phyloP scores from a whole-genome alignment of 176 grass and related monocot genomes.

The Musa acuminata region DNA sequence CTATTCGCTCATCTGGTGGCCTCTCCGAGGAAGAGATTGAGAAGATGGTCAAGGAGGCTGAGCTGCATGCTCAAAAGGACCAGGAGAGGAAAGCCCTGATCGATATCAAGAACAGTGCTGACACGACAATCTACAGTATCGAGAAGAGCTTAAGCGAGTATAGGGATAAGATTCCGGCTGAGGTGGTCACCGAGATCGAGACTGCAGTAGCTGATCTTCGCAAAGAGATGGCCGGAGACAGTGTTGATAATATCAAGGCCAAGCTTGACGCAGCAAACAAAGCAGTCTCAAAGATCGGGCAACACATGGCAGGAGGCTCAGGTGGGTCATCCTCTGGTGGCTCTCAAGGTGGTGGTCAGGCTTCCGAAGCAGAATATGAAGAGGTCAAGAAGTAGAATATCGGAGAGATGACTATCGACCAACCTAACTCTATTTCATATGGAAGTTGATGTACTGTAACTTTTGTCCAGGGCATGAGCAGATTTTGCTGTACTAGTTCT shows the following conservation, averaged over 20 bases:
- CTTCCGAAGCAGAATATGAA: conserved; percentile 60
- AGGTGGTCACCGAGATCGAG: conserved; percentile 56
- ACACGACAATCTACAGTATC: conserved; percentile 56
- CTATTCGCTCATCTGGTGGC: conserved; percentile 56
- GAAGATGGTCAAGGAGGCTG: conserved; percentile 67
- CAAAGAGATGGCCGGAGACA: conserved; percentile 44
- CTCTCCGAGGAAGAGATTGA: conserved; percentile 56
- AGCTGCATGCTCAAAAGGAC: conserved; percentile 61
- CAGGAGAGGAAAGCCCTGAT: conserved; percentile 59
- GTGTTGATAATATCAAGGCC: conserved; percentile 45
- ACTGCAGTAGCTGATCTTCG: conserved; percentile 43
- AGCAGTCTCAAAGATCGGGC: conserved; percentile 60
- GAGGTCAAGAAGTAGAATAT: conserved; percentile 42
- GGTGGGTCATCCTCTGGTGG: conserved; percentile 18
- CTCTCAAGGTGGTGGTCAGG: conserved; percentile 35
- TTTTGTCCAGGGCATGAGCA: no score
- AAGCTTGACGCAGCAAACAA: conserved; percentile 59
- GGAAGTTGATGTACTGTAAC: no score
- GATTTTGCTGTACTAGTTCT: no score
- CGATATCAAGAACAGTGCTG: conserved; percentile 46
- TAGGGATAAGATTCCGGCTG: conserved; percentile 49
- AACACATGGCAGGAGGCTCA: conserved; percentile 48
- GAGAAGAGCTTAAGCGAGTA: conserved; percentile 61
- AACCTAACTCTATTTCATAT: no score
- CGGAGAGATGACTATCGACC: no score